Evolutionary conservation across 352 stramenopile species (phyloP), one percentile per base, ranked within the genome.

Genomic region (Pythium pyrilobum): DNA sequence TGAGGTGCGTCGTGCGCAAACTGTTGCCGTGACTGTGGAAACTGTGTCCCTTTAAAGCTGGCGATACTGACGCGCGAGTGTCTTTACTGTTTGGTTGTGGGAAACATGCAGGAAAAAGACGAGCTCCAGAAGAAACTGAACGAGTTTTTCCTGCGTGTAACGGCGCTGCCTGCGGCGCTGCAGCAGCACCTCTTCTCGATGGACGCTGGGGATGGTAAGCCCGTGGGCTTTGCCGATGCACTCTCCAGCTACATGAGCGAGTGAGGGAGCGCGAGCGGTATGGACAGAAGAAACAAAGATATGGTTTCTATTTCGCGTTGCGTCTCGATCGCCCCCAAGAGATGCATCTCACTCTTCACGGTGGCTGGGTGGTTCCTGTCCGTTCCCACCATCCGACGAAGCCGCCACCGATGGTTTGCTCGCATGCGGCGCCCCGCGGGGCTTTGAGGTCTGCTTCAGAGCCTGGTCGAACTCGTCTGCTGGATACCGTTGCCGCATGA

Each of bases 51-150:
- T n/a, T n/a, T n/a, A n/a, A n/a, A n/a, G n/a, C n/a, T n/a, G n/a
- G n/a, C n/a, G n/a, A n/a, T n/a, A 49, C 42, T 52, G 31, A 52
- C 5, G 16, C 12, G 20, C 4, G 7, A 15, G 11, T 40, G 29
- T 6, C n/a, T 41, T n/a, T 2, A 31, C 16, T 41, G 16, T n/a
- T n/a, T n/a, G n/a, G n/a, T n/a, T n/a, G n/a, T n/a, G n/a, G n/a
- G n/a, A n/a, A n/a, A n/a, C n/a, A 12, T 50, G 9, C 23, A 92
- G 78, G 83, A 93, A 37, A 89, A 87, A 44, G 74, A 88, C 18
- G 77, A 90, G 51, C 65, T 93, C 9, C 83, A 90, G 62, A 87
- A 82, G 52, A 82, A 84, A 38, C 64, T 91, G 12, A 86, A 77
- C 59, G 77, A 87, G 20, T 82, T 93, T 56, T 85, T 90, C 40